A percentile compares a stretch with the other conserved stretches of the same genome.
Conservation (phyloP, 208 protist genomes). For the Trypanosoma theileri region DNA sequence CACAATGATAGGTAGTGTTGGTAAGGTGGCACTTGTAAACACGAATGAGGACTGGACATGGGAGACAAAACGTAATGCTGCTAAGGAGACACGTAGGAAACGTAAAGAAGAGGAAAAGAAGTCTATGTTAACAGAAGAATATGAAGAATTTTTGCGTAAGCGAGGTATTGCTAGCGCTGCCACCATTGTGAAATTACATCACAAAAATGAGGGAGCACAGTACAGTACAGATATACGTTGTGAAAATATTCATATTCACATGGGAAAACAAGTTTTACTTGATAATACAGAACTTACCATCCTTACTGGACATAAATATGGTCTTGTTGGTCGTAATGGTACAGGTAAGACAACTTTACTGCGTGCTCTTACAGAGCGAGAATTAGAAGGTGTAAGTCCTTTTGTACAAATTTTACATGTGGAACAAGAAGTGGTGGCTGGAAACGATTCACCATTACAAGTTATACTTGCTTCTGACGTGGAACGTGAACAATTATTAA, state of each 20-base stretch:
- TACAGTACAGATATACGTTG: constrained; percentile 87
- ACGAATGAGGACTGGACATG: constrained; percentile 90
- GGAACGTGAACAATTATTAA: constrained; percentile 90
- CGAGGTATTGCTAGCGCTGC: constrained; percentile 75
- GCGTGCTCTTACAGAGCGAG: constrained; percentile 90
- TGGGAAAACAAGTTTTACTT: constrained; percentile 88
- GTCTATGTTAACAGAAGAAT: constrained; percentile 84
- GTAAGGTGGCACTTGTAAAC: constrained; percentile 79
- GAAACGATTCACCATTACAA: constrained; percentile 79
- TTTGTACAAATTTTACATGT: constrained; percentile 98
- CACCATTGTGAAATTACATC: constrained; percentile 83
- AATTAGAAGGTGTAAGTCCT: constrained; percentile 93
- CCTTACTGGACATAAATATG: constrained; percentile 93
- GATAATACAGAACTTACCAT: constrained; percentile 79
- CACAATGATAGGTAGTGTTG: constrained; percentile 81
- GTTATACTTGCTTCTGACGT: constrained; percentile 91
- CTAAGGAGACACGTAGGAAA: constrained; percentile 88
- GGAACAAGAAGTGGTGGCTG: constrained; percentile 96
- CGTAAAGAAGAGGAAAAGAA: constrained; percentile 90
- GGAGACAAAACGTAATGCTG: constrained; percentile 84
- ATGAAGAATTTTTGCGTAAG: constrained; percentile 87
- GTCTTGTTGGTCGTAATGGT: constrained; percentile 95
- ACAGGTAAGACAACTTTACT: constrained; percentile 95
- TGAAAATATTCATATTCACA: constrained; percentile 86
- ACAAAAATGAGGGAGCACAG: constrained; percentile 74